These are phyloP conservation scores for Scheffersomyces lignosus DNA, from an alignment of 805 yeast species.

Conservation along the genomic window DNA sequence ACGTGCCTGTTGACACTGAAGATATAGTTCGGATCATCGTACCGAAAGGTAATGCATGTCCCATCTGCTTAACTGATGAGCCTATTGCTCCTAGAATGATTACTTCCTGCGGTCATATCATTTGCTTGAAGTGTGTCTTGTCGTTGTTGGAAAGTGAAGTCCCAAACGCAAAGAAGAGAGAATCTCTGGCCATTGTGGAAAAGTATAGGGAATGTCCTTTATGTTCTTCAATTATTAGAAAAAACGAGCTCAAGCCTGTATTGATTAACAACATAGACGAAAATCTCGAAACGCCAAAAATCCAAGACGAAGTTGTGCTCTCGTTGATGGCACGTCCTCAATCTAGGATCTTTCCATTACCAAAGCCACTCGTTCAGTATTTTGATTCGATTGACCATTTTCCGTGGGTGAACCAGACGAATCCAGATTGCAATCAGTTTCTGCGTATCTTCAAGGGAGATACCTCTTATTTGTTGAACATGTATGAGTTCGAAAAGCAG, in stretches of 20 bases:
- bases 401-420: slow-evolving; percentile 50
- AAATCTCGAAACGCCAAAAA: slow-evolving; percentile 56
- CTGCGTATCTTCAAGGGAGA: slow-evolving; percentile 74
- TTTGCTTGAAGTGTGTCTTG: slow-evolving; percentile 80
- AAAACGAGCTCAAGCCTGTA: slow-evolving; percentile 67
- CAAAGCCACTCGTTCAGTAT: slow-evolving; percentile 32
- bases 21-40: slow-evolving; percentile 72
- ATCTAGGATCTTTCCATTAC: slow-evolving; percentile 52
- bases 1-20: slow-evolving; percentile 61
- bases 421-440: slow-evolving; percentile 38
- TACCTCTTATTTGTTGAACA: slow-evolving; percentile 48
- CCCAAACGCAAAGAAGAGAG: slow-evolving; percentile 38
- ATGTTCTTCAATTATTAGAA: slow-evolving; percentile 58
- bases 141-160: slow-evolving; percentile 62
- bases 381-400: slow-evolving; percentile 40
- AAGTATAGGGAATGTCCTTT: slow-evolving; percentile 77
- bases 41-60: slow-evolving; percentile 78
- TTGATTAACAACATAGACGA: slow-evolving; percentile 48
- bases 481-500: slow-evolving; percentile 60
- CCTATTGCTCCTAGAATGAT: slow-evolving; percentile 95
- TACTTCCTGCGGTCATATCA: slow-evolving; percentile 83
- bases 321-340: slow-evolving; percentile 57
- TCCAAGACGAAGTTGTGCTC: slow-evolving; percentile 55
- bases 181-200: slow-evolving; percentile 35
- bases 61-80: slow-evolving; percentile 83